phyloP scores from a whole-genome alignment of 306 rosid species.

The Mimosa pudica region DNA sequence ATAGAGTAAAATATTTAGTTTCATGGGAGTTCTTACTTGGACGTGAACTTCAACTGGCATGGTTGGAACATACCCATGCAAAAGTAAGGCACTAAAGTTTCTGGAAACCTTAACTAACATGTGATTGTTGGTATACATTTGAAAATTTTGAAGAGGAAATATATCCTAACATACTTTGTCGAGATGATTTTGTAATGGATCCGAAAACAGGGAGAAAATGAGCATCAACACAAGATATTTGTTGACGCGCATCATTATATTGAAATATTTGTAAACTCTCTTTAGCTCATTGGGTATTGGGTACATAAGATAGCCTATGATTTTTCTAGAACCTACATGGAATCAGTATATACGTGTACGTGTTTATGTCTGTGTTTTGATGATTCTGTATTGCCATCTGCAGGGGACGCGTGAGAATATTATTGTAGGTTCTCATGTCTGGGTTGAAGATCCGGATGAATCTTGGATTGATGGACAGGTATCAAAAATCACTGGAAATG shows the following conservation, averaged over 20 bases:
- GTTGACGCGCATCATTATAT: background rate
- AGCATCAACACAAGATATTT: constrained; percentile 8
- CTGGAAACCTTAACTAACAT: constrained; percentile 1
- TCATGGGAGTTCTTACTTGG: background rate
- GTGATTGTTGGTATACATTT: background rate
- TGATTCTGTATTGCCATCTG: constrained; percentile 33
- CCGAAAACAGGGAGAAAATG: background rate
- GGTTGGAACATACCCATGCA: constrained; percentile 2
- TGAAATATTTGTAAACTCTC: background rate
- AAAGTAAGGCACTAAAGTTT: background rate
- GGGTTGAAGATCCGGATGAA: constrained; percentile 74
- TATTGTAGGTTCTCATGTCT: constrained; percentile 88
- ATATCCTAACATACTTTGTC: constrained; percentile 1
- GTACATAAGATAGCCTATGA: constrained; percentile 2
- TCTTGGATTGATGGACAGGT: constrained; percentile 87
- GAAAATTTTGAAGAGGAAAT: background rate
- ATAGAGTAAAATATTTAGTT: background rate
- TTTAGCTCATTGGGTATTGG: constrained; percentile 1
- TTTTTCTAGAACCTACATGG: background rate
- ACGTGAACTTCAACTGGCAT: constrained; percentile 1
- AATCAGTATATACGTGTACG: background rate
- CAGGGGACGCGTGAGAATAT: constrained; percentile 96
- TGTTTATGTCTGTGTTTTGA: background rate
- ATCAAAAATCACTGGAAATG: constrained; percentile 69
- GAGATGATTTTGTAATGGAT: background rate